These are phyloP conservation scores for Alectoria sarmentosa DNA, from an alignment of 495 filamentous ascomycete species.

Conservation along the genomic window DNA sequence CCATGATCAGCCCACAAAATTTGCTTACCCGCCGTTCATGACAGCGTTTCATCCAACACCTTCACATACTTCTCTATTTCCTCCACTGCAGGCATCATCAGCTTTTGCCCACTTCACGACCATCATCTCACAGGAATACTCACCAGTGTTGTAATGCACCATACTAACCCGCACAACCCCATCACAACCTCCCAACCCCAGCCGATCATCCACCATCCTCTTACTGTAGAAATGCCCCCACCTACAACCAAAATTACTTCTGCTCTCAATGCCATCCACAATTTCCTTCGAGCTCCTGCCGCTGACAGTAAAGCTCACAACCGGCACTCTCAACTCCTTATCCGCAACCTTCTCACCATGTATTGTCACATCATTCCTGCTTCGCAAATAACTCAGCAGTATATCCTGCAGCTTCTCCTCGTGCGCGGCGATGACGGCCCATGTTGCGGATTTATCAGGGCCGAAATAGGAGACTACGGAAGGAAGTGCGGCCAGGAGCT, in stretches of 20 bases:
- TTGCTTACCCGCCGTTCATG: no score
- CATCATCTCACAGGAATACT: slow-evolving; percentile 25
- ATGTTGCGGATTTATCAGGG: slow-evolving; percentile 33
- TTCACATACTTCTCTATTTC: slow-evolving; percentile 48
- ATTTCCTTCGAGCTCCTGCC: slow-evolving; percentile 49
- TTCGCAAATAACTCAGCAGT: slow-evolving; percentile 49
- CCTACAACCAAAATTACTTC: slow-evolving; percentile 50
- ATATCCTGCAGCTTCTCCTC: slow-evolving; percentile 52
- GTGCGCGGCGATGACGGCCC: slow-evolving; percentile 47
- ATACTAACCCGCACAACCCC: slow-evolving; percentile 64
- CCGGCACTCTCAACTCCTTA: slow-evolving; percentile 47
- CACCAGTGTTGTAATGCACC: slow-evolving; percentile 70
- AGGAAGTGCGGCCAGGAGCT: slow-evolving; percentile 54
- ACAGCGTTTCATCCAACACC: slow-evolving; percentile 40
- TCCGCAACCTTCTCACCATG: slow-evolving; percentile 47
- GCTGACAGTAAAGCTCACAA: slow-evolving; percentile 57
- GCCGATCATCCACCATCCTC: slow-evolving; percentile 50
- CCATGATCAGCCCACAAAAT: no score
- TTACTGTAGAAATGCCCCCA: slow-evolving; percentile 65
- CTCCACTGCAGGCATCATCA: slow-evolving; percentile 34
- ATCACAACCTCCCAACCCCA: slow-evolving; percentile 46
- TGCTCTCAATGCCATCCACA: slow-evolving; percentile 54
- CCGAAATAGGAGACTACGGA: slow-evolving; percentile 50
- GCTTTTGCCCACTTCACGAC: not conserved
- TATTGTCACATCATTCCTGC: slow-evolving; percentile 43